These are phyloP conservation scores for Cercospora sp. DNA, from an alignment of 2,329 filamentous ascomycete species.

Conservation along the genomic window DNA sequence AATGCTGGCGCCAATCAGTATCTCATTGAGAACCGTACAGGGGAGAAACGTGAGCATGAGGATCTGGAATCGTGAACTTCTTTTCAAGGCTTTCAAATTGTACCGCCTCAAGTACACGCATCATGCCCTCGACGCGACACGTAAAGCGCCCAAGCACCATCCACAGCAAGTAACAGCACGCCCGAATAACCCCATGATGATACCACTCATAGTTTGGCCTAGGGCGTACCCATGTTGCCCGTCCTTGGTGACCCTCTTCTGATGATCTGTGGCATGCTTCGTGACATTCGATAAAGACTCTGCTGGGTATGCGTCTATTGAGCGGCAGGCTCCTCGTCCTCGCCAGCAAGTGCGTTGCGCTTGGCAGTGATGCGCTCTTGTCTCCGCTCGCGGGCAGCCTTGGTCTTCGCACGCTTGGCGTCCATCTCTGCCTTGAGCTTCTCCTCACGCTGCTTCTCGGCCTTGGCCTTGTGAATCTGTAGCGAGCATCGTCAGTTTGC, in stretches of 20 bases:
- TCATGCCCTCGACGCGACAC: conserved; percentile 22
- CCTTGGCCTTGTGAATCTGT: conserved; percentile 99
- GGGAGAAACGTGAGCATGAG: background rate
- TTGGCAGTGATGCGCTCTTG: conserved; percentile 87
- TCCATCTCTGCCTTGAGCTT: conserved; percentile 99
- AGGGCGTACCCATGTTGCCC: conserved; percentile 27
- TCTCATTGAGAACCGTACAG: background rate
- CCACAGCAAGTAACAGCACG: conserved; percentile 30
- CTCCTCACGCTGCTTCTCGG: conserved; percentile 96
- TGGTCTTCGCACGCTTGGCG: conserved; percentile 99
- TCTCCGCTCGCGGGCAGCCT: conserved; percentile 99
- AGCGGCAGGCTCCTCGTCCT: conserved; percentile 47
- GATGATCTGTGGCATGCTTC: conserved; percentile 25
- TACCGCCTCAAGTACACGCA: conserved; percentile 29
- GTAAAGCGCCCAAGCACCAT: conserved; percentile 28
- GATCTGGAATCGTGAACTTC: conserved; percentile 16
- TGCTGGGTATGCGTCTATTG: conserved; percentile 25
- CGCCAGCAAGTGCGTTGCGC: conserved; percentile 80
- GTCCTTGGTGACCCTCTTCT: conserved; percentile 30
- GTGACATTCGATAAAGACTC: conserved; percentile 21
- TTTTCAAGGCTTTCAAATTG: conserved; percentile 27
- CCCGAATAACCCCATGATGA: conserved; percentile 30
- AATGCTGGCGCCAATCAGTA: background rate
- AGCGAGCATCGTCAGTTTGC: conserved; percentile 26
- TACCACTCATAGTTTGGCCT: conserved; percentile 28